These are phyloP conservation scores for Arachis hypogaea DNA, from an alignment of 306 rosid genomes.

Conservation along the genomic window DNA sequence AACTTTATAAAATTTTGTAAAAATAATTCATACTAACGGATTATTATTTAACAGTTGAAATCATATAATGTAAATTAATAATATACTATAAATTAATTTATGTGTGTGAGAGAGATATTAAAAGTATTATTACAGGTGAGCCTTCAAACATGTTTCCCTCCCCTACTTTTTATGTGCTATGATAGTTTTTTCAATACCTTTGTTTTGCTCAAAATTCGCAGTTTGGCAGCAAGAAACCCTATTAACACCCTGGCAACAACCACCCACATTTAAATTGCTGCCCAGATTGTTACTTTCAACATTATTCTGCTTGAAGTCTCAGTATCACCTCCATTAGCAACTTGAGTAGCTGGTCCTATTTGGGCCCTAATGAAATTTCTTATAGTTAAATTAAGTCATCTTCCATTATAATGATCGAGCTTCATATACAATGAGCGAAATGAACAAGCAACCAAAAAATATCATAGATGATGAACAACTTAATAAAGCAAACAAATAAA, in stretches of 20 bases:
- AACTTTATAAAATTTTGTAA: too few species aligned
- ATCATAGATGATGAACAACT: constrained; percentile 13
- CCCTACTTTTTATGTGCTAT: too few species aligned
- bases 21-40: too few species aligned
- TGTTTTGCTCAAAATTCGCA: constrained; percentile 53
- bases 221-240: constrained; percentile 83
- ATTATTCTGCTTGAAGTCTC: constrained; percentile 35
- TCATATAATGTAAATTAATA: too few species aligned
- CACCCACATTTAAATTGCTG: constrained; percentile 43
- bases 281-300: constrained; percentile 31
- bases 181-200: too few species aligned
- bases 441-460: constrained; percentile 2
- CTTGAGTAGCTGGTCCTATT: constrained; percentile 44
- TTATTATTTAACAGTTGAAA: too few species aligned
- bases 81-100: too few species aligned
- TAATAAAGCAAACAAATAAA: constrained; percentile 11
- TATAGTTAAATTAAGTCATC: constrained; percentile 6
- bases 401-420: not conserved
- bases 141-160: constrained; percentile 39
- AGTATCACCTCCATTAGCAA: constrained; percentile 37
- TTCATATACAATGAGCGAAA: not conserved
- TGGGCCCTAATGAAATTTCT: constrained; percentile 49
- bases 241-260: constrained; percentile 67
- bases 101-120: too few species aligned
- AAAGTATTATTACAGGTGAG: too few species aligned